Conservation (phyloP, 257 asterid species). For the Solanum chmielewskii region DNA sequence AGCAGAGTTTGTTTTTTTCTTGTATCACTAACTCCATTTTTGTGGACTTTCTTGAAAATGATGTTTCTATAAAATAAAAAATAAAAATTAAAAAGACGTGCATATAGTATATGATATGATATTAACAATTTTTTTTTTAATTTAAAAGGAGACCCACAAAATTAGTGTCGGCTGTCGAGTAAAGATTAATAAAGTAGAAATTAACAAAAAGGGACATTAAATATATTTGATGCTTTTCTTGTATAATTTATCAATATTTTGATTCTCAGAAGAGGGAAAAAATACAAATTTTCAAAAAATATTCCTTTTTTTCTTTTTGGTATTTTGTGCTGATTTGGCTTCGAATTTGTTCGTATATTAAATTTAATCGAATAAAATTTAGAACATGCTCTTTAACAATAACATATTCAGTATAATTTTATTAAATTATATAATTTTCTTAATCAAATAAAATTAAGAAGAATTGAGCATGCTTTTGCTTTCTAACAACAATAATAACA, state of each 20-base stretch:
- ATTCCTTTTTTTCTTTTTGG: background rate
- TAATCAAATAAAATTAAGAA: background rate
- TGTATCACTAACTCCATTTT: background rate
- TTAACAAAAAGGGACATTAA: background rate
- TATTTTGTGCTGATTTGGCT: background rate
- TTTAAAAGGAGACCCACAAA: background rate
- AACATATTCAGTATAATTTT: too few species aligned
- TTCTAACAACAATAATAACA: background rate
- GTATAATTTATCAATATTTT: background rate
- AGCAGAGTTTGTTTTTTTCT: background rate
- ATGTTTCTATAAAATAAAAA: background rate
- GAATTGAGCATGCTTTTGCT: background rate
- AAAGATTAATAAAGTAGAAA: background rate
- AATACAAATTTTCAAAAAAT: background rate
- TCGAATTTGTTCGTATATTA: background rate
- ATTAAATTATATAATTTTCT: background rate
- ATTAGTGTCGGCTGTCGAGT: background rate
- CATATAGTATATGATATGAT: background rate
- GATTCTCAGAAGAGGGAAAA: background rate
- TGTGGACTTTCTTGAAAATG: background rate
- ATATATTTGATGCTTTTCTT: background rate
- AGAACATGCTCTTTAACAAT: background rate
- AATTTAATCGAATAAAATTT: background rate
- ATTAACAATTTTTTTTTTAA: too few species aligned
- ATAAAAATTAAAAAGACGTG: background rate